Evolutionary conservation across 2,329 filamentous ascomycete genomes (phyloP), one percentile per base, ranked within the genome.

Genomic region (Calonectria honghensis): DNA sequence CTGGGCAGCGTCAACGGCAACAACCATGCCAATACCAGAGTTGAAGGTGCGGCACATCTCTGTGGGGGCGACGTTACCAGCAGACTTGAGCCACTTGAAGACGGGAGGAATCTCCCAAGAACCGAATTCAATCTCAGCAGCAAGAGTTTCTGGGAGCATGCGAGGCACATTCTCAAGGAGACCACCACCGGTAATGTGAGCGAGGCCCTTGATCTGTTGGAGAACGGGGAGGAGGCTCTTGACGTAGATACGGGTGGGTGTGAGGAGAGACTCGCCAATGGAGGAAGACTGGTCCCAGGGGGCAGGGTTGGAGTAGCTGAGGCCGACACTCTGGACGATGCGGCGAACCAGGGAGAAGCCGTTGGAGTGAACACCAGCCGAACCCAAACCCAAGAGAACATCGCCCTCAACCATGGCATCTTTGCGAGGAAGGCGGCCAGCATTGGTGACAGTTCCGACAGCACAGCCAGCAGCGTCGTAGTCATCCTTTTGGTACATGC

Each of bases 11-110:
- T 90, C 91, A 3, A 98, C 95, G 6, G 96, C 95, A 37, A 96
- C 89, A 7, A 98, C 94, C 96, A 99, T 98, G 61, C 97, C 97
- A 57, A 99, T 88, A 66, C 97, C 97, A 10, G 94, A 96, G 88
- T 99, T 99, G 90, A 98, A 98, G 2, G 96, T 97, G 73, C 96
- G 90, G 67, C 94, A 95, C 91, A 98, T 97, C 87, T 99, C 97
- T 13, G 88, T 83, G 2, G 93, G 89, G 68, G 90, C 91, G 39
- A 98, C 93, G 75, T 94, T 94, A n/a, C 92, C 92, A 4, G 88
- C 87, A 75, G 84, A 85, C 87, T 96, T 95, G 80, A 99, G 90
- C 97, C 97, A 99, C 81, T 90, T 89, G 87, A 98, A 97, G 6
- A 98, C 94, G 1, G 91, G 87, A 0, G 94, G 95, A 54, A 96